Evolutionary conservation across 441 rosid species (phyloP).

Genomic region (Syzygium malaccense): DNA sequence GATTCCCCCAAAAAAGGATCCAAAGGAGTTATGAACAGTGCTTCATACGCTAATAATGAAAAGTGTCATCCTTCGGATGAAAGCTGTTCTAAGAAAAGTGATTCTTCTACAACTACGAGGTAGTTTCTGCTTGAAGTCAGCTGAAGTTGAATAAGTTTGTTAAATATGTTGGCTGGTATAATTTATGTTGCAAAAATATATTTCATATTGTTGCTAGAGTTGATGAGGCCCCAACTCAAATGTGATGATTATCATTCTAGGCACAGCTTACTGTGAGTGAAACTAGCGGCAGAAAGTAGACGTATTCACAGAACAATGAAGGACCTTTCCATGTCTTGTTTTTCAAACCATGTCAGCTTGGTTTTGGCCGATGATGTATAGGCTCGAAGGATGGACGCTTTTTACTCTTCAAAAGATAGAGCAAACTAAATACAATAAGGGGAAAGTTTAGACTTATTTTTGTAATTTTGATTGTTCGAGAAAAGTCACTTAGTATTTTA

Average conservation of each 20-base stretch:
- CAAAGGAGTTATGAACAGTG: slow-evolving; percentile 32
- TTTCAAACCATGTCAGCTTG: background rate
- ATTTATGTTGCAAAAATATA: background rate
- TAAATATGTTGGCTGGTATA: background rate
- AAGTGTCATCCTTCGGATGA: slow-evolving; percentile 33
- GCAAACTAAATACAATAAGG: background rate
- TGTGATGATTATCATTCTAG: background rate
- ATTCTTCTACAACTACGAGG: slow-evolving; percentile 52
- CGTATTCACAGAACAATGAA: background rate
- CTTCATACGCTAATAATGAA: slow-evolving; percentile 33
- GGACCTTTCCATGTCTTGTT: background rate
- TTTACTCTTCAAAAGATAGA: background rate
- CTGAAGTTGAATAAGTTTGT: background rate
- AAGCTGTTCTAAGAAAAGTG: slow-evolving; percentile 35
- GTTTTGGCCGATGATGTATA: background rate
- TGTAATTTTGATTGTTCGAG: background rate
- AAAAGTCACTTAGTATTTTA: background rate
- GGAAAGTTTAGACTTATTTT: background rate
- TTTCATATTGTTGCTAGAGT: background rate
- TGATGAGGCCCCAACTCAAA: background rate
- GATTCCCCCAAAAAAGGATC: slow-evolving; percentile 34
- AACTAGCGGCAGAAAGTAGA: background rate
- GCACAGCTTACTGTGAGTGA: background rate
- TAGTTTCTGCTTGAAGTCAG: slow-evolving; percentile 9
- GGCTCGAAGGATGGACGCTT: background rate